These are phyloP conservation scores for Calcarisporium arbuscula DNA, from an alignment of 2,329 filamentous ascomycete species.

Conservation along the genomic window DNA sequence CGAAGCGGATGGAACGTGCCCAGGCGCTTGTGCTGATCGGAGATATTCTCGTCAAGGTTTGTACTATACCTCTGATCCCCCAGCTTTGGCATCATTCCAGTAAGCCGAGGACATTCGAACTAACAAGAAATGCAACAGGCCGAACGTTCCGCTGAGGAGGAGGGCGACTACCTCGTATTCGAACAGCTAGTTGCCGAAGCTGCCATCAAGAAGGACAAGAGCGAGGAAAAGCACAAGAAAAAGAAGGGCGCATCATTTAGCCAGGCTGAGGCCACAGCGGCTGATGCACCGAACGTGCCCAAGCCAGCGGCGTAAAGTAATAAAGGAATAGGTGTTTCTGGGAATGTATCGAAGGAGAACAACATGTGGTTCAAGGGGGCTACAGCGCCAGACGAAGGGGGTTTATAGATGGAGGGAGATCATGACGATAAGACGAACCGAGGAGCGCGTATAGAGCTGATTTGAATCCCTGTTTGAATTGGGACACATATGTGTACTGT, in stretches of 20 bases:
- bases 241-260: slow-evolving; percentile 28
- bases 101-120: too few species aligned
- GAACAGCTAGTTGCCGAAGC: slow-evolving; percentile 97
- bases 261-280: slow-evolving; percentile 19
- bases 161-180: slow-evolving; percentile 97
- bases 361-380: too few species aligned
- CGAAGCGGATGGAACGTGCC: slow-evolving; percentile 85
- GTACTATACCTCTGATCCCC: slow-evolving; percentile 13
- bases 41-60: slow-evolving; percentile 81
- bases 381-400: too few species aligned
- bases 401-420: too few species aligned
- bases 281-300: slow-evolving; percentile 19
- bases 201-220: slow-evolving; percentile 88
- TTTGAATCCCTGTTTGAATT: too few species aligned
- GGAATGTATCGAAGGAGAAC: not conserved
- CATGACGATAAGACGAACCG: too few species aligned
- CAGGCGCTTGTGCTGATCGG: slow-evolving; percentile 84
- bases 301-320: slow-evolving; percentile 8
- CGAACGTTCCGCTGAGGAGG: slow-evolving; percentile 84
- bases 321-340: not conserved
- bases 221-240: slow-evolving; percentile 63
- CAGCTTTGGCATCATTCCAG: slow-evolving; percentile 2
- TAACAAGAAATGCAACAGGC: slow-evolving; percentile 48
- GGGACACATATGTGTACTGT: too few species aligned
- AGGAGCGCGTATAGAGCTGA: too few species aligned